These are phyloP conservation scores for Eutrema japonicum DNA, from an alignment of 345 rosid genomes.

Conservation along the genomic window DNA sequence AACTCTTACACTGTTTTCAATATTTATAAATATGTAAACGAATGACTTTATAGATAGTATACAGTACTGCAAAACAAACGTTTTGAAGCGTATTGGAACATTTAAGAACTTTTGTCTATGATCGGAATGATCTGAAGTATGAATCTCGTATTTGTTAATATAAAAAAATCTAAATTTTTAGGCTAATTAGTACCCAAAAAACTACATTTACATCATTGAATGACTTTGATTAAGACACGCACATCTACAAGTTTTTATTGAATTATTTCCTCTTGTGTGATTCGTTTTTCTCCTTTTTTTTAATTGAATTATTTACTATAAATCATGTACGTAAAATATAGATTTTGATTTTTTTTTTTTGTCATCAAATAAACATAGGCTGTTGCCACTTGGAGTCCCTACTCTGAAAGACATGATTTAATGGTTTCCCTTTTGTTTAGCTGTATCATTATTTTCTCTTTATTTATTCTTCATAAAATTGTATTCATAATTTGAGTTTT, in stretches of 20 bases:
- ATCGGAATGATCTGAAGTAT: neutral
- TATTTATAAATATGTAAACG: neutral
- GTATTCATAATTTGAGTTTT: conserved; percentile 21
- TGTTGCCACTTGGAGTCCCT: conserved; percentile 35
- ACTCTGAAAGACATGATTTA: conserved; percentile 39
- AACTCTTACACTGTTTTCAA: neutral
- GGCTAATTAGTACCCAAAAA: neutral
- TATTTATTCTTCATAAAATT: neutral
- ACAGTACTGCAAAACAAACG: neutral
- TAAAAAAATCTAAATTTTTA: neutral
- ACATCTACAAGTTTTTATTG: neutral
- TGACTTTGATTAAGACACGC: neutral
- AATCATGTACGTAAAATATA: conserved; percentile 2
- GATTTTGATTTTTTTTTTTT: neutral
- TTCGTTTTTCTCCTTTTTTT: neutral
- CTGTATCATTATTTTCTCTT: conserved; percentile 25
- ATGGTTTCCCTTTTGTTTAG: conserved; percentile 44
- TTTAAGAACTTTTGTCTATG: neutral
- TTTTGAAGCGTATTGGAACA: neutral
- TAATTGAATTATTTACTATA: neutral
- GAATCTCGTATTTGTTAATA: neutral
- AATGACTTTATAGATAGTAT: neutral
- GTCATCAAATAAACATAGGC: neutral
- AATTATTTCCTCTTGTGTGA: neutral
- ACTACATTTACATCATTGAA: conserved; percentile 3